phyloP scores from a whole-genome alignment of 1,284 basidiomycete species.

The Boletus mariae region DNA sequence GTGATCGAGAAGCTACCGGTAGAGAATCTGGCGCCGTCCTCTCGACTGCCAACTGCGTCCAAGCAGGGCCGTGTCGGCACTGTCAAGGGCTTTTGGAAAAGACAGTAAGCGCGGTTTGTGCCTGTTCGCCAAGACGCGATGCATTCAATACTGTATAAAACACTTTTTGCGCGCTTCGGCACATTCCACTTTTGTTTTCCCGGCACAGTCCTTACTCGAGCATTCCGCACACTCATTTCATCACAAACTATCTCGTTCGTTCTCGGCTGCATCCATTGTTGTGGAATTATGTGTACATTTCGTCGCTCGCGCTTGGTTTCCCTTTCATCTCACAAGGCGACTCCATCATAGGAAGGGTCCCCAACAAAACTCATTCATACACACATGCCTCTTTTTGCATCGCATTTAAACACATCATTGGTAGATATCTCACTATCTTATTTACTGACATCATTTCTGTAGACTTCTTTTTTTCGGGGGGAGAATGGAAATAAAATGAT shows the following conservation, averaged over 20 bases:
- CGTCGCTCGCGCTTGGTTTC: constrained; percentile 6
- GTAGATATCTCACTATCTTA: constrained; percentile 26
- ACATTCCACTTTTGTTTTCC: background rate
- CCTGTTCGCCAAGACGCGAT: background rate
- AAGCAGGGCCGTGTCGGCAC: constrained; percentile 26
- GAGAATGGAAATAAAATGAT: constrained; percentile 18
- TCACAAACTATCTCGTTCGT: constrained; percentile 6
- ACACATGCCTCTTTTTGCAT: constrained; percentile 4
- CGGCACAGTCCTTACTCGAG: constrained; percentile 21
- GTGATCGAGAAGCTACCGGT: constrained; percentile 5
- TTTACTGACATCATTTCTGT: constrained; percentile 23
- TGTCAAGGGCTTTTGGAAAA: constrained; percentile 34
- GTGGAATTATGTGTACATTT: constrained; percentile 35
- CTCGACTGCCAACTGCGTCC: constrained; percentile 24
- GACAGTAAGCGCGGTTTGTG: constrained; percentile 9
- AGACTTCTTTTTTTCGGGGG: constrained; percentile 15
- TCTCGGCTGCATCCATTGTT: constrained; percentile 24
- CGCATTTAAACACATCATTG: constrained; percentile 13
- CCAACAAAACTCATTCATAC: background rate
- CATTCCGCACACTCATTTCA: constrained; percentile 15
- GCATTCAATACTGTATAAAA: background rate
- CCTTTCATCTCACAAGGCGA: constrained; percentile 2
- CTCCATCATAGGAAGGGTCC: constrained; percentile 9
- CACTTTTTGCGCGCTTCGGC: background rate
- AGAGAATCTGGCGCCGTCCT: constrained; percentile 3